Evolutionary conservation across 257 asterid genomes (phyloP).

Genomic region (Perilla frutescens): DNA sequence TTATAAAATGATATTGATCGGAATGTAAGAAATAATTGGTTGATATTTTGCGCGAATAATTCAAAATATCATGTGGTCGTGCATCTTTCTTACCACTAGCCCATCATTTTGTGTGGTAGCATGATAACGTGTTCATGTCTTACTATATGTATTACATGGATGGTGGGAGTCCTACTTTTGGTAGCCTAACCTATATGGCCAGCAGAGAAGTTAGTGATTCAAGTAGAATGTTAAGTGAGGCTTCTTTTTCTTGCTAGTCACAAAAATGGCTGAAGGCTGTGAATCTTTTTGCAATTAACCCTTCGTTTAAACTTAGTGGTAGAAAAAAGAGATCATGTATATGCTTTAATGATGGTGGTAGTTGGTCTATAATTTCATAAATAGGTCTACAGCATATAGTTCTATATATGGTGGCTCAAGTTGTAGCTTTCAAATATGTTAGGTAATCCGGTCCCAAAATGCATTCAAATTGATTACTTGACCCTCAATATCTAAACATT

Average conservation of each 20-base stretch:
- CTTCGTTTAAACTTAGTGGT: not conserved
- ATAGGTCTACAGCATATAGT: constrained; percentile 1
- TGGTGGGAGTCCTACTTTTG: not conserved
- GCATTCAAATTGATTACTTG: not conserved
- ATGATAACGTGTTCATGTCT: not conserved
- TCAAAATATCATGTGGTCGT: too few species aligned
- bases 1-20: too few species aligned
- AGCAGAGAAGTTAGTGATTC: constrained; percentile 8
- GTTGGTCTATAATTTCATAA: constrained; percentile 5
- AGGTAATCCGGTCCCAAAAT: constrained; percentile 24
- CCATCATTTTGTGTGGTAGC: not conserved
- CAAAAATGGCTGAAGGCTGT: not conserved
- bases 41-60: too few species aligned
- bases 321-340: not conserved
- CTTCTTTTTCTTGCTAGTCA: not conserved
- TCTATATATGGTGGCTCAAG: constrained; percentile 6
- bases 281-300: not conserved
- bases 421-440: constrained; percentile 12
- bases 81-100: too few species aligned
- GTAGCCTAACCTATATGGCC: constrained; percentile 14
- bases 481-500: not conserved
- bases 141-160: constrained; percentile 12
- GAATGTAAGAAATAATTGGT: too few species aligned
- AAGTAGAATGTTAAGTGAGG: not conserved
- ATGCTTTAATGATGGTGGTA: not conserved